These are phyloP conservation scores for Puccinia sorghi DNA, from an alignment of 1,284 basidiomycete genomes.

Conservation along the genomic window DNA sequence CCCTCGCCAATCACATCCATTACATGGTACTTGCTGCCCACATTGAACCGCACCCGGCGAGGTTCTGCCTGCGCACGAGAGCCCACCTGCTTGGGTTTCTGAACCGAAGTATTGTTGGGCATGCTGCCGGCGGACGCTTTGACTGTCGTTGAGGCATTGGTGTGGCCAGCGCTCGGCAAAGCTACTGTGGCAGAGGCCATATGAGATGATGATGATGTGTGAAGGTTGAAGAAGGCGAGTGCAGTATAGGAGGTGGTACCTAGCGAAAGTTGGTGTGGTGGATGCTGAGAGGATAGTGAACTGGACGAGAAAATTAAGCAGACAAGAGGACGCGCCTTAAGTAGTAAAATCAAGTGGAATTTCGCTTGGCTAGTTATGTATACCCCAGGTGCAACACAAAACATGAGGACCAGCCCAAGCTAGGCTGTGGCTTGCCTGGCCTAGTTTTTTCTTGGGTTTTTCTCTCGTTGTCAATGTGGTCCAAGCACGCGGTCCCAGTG, in stretches of 20 bases:
- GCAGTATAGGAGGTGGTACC: background rate
- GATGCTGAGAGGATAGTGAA: background rate
- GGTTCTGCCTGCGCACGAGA: conserved; percentile 50
- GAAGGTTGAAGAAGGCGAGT: too few species aligned
- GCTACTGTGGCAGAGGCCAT: conserved; percentile 40
- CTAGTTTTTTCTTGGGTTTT: background rate
- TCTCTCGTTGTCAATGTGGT: background rate
- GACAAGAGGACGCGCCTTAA: background rate
- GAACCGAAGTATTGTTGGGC: background rate
- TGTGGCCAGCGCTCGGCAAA: conserved; percentile 12
- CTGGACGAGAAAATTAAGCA: background rate
- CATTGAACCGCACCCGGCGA: conserved; percentile 53
- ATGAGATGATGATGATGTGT: too few species aligned
- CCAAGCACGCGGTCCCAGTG: background rate
- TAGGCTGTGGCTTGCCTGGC: background rate
- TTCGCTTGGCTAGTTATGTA: too few species aligned
- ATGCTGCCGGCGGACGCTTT: conserved; percentile 15
- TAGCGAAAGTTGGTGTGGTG: background rate
- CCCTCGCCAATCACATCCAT: conserved; percentile 61
- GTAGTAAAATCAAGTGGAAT: background rate
- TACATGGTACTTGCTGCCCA: conserved; percentile 55
- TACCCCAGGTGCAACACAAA: too few species aligned
- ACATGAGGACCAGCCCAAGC: background rate
- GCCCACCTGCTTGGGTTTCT: conserved; percentile 12
- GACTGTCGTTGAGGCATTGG: background rate